Conservation (phyloP, 768 basidiomycete species). For the Tulasnella sp. region DNA sequence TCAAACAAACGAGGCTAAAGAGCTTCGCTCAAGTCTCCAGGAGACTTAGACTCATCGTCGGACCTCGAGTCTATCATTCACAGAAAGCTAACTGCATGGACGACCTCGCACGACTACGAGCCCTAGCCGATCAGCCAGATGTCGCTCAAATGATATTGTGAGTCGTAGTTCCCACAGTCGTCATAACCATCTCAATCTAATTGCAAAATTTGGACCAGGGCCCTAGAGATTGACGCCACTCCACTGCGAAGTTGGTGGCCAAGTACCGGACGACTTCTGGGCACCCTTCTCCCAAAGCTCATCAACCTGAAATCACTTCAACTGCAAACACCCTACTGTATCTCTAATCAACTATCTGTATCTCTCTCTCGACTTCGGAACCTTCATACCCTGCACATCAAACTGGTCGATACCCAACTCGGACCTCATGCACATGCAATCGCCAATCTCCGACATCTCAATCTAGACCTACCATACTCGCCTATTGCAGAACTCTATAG, state of each 20-base stretch:
- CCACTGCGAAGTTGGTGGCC: constrained; percentile 23
- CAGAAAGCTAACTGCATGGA: background rate
- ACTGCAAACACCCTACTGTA: background rate
- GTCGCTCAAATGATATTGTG: constrained; percentile 16
- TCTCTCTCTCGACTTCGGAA: constrained; percentile 4
- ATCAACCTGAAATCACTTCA: background rate
- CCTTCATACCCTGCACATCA: constrained; percentile 9
- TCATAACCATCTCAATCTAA: background rate
- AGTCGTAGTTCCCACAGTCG: background rate
- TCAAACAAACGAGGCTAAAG: background rate
- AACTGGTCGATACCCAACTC: background rate
- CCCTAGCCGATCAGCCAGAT: constrained; percentile 10
- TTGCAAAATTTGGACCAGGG: background rate
- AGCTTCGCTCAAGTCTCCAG: background rate
- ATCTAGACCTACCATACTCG: constrained; percentile 3
- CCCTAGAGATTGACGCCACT: constrained; percentile 7
- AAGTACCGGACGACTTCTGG: background rate
- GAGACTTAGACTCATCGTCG: background rate
- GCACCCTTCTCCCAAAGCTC: constrained; percentile 13
- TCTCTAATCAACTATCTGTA: constrained; percentile 3
- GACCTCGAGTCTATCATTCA: background rate
- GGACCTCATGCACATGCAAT: constrained; percentile 11
- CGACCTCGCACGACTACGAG: background rate
- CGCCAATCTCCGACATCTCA: constrained; percentile 1
- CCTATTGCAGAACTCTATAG: background rate